Evolutionary conservation across 1,139 yeast genomes (phyloP), one percentile per base, ranked within the genome.

Genomic region (Geotrichum restrictum): DNA sequence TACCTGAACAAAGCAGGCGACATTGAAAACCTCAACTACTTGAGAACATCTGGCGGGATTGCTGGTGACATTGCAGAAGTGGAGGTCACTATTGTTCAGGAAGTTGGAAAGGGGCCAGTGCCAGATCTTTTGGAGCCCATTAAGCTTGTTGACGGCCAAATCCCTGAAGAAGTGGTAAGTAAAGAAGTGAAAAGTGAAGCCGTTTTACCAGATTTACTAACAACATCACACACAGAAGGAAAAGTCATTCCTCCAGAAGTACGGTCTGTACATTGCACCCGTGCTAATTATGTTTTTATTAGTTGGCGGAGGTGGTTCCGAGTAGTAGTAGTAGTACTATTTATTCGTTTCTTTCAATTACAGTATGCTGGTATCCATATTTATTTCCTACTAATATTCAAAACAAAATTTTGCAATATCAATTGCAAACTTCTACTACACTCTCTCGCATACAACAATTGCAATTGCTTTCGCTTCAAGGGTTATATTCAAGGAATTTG

Each of bases 211-310:
- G n/a, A n/a, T 7, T 27, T 21, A 21, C 21, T 39, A 46, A 31
- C 31, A 16, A 3, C 14, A 3, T 1, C 29, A n/a, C n/a, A 22
- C 40, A 8, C 42, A 48, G 49, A 59, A 52, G 1, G 65, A 62
- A 37, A 62, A 67, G 57, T 50, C 70, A 14, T 69, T 71, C 50
- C 42, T 71, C 45, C 71, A 69, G 54, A 69, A 71, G 56, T 70
- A 71, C 59, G 71, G 74, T 72, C 60, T 67, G 52, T 69, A 66
- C 52, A 51, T 70, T 45, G 60, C 69, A 3, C 74, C 73, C 0
- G 51, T 62, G 13, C 58, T 62, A 4, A 47, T 69, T 10, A 54
- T 70, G 55, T 34, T 69, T 45, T 27, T 67, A 54, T 45, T 65
- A 1, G 52, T 61, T 18, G 66, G 67, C n/a, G 64, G 64, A 6